Base-by-base conservation (phyloP, 2,329 filamentous ascomycete genomes). In the Paecilomyces dactylethromorphus region DNA sequence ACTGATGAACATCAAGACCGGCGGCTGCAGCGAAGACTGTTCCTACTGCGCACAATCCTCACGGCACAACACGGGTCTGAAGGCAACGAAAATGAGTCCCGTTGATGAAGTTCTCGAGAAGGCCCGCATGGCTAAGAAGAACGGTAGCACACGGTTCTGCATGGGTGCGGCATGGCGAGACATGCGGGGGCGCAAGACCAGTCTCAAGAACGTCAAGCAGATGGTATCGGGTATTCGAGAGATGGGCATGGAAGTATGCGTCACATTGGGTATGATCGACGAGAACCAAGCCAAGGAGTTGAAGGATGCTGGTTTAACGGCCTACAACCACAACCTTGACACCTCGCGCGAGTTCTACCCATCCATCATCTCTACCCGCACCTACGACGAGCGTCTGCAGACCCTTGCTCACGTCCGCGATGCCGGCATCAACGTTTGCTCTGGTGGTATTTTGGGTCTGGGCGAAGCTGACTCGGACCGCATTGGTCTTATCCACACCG, bases 81-180 rank as follows among this genome's bases (percentile, higher is more conserved):
- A 89, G 69, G 89, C 90, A 8, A 88, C 87, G 62, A 89, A 90
- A 66, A 85, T 95, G 69, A 88, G 88, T 62, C 83, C 84, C 1
- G 91, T 96, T 57, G 89, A 94, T 59, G 85, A 88, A 0, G 92
- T 96, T 1, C 84, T 96, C 24, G 85, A 83, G 39, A 90, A 90
- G 2, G 92, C 92, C 1, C 84, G 85, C 35, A 84, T 85, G 32
- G 92, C 92, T 60, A 90, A 89, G 68, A 85, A 85, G 58, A 94
- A 94, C 64, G 92, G 92, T 55, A 92, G 88, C 78, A 95, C 91
- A 8, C 85, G 92, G 1, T 96, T 96, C 82, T 96, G 92, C 78
- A 96, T 96, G 91, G 92, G 92, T 8, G 92, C 92, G 3, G 92
- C 92, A 0, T 96, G 92, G 92, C 82, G 92, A 39, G 92, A 96